phyloP scores from a whole-genome alignment of 2,329 filamentous ascomycete species.

The Fusarium euwallaceae region DNA sequence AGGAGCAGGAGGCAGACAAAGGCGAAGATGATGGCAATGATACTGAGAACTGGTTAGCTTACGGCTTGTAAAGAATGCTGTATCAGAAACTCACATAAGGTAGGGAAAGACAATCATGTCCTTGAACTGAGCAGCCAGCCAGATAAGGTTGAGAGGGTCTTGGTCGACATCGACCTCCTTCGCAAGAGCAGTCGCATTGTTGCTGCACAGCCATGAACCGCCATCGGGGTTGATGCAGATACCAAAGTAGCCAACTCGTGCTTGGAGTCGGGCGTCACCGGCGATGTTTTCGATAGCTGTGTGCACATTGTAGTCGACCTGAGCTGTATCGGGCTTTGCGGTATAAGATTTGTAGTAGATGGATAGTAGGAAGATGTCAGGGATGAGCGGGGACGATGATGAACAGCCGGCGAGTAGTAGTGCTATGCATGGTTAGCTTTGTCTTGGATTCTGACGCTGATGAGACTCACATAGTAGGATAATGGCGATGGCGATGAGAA shows the following conservation, averaged over 20 bases:
- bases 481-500: constrained; percentile 92
- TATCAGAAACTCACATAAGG: constrained; percentile 76
- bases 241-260: constrained; percentile 96
- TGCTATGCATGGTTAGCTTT: constrained; percentile 64
- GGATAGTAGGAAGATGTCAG: constrained; percentile 97
- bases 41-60: constrained; percentile 64
- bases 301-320: constrained; percentile 90
- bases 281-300: constrained; percentile 92
- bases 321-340: constrained; percentile 83
- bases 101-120: constrained; percentile 99
- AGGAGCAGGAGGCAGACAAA: constrained; percentile 96
- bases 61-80: not conserved
- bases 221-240: constrained; percentile 95
- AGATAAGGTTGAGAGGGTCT: constrained; percentile 96
- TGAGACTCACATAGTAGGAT: constrained; percentile 89
- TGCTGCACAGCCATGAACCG: constrained; percentile 93
- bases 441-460: not conserved
- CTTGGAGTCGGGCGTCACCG: constrained; percentile 84
- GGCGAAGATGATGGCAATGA: constrained; percentile 97
- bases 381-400: constrained; percentile 94
- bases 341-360: constrained; percentile 94
- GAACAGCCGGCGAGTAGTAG: constrained; percentile 95
- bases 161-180: constrained; percentile 91
- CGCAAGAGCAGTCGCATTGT: constrained; percentile 94
- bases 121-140: constrained; percentile 97